Base-by-base conservation (phyloP, 2,329 filamentous ascomycete species). In the Helicocarpus griseus region DNA sequence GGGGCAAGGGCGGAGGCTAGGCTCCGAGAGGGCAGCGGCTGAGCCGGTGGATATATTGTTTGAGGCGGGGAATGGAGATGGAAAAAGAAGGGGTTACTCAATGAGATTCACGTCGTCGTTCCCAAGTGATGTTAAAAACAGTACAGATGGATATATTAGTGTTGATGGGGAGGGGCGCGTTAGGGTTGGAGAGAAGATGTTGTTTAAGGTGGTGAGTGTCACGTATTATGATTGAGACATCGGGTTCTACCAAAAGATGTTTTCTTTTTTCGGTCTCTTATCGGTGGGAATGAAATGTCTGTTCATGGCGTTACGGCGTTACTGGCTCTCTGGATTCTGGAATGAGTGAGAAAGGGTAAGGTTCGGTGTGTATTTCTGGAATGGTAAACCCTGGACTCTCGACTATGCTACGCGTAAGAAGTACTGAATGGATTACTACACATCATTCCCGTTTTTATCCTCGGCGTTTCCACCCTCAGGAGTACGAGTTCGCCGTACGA, bases 201-300 rank as follows among this genome's bases (percentile, higher is more conserved):
- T 35, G n/a, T 57, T 54, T 40, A 53, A 46, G 8, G 48, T 55
- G n/a, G 28, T 48, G 28, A 57, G 55, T 43, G 57, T 58, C 44
- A 50, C 57, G n/a, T 58, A 57, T 54, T 50, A 58, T 56, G 35
- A 50, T 40, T 53, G 28, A n/a, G n/a, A n/a, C n/a, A n/a, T n/a
- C n/a, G n/a, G n/a, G n/a, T n/a, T n/a, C n/a, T n/a, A n/a, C n/a
- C n/a, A n/a, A n/a, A n/a, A n/a, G n/a, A n/a, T n/a, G n/a, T n/a
- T n/a, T n/a, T n/a, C n/a, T n/a, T n/a, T n/a, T n/a, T n/a, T n/a
- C n/a, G n/a, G n/a, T n/a, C n/a, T n/a, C n/a, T n/a, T n/a, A n/a
- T n/a, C n/a, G n/a, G n/a, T n/a, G n/a, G n/a, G n/a, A n/a, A n/a
- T n/a, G n/a, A n/a, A n/a, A n/a, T n/a, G n/a, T n/a, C n/a, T n/a